These are phyloP conservation scores for Eucalyptus marginata DNA, from an alignment of 345 rosid species.

Conservation along the genomic window DNA sequence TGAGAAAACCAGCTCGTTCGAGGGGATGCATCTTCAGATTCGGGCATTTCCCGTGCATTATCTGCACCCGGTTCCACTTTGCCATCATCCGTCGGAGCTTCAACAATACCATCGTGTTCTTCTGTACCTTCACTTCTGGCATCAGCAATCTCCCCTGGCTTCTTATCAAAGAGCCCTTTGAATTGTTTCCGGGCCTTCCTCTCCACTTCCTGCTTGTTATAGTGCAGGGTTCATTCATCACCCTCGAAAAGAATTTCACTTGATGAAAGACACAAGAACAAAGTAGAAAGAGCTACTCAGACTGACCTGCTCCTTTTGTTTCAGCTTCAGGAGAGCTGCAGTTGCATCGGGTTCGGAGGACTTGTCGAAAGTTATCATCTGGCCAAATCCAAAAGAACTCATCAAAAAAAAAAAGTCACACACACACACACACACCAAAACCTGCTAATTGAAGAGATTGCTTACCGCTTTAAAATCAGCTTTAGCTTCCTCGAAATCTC, in stretches of 20 bases:
- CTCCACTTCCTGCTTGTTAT: slow-evolving; percentile 52
- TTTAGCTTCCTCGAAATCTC: slow-evolving; percentile 82
- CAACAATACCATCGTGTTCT: not conserved
- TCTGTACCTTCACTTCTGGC: slow-evolving; percentile 5
- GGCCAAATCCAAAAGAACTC: not conserved
- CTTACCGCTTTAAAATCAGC: slow-evolving; percentile 56
- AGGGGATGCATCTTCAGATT: slow-evolving; percentile 6
- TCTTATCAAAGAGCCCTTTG: slow-evolving; percentile 91
- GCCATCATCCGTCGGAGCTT: not conserved
- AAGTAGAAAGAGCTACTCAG: not conserved
- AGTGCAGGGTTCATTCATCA: not conserved
- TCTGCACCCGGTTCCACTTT: not conserved
- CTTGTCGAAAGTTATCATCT: slow-evolving; percentile 56
- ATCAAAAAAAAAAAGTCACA: not conserved
- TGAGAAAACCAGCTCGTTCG: slow-evolving; percentile 23
- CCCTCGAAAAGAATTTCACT: not conserved
- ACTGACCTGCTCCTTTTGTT: slow-evolving; percentile 68
- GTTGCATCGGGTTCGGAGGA: slow-evolving; percentile 50
- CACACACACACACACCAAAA: not conserved
- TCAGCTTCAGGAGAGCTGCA: slow-evolving; percentile 70
- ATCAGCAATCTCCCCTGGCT: slow-evolving; percentile 81
- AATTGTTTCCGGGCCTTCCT: slow-evolving; percentile 76
- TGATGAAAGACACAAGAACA: not conserved
- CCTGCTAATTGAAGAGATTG: not conserved
- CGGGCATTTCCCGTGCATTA: slow-evolving; percentile 8